Evolutionary conservation across 805 yeast species (phyloP).

Genomic region (Nakazawaea peltata): DNA sequence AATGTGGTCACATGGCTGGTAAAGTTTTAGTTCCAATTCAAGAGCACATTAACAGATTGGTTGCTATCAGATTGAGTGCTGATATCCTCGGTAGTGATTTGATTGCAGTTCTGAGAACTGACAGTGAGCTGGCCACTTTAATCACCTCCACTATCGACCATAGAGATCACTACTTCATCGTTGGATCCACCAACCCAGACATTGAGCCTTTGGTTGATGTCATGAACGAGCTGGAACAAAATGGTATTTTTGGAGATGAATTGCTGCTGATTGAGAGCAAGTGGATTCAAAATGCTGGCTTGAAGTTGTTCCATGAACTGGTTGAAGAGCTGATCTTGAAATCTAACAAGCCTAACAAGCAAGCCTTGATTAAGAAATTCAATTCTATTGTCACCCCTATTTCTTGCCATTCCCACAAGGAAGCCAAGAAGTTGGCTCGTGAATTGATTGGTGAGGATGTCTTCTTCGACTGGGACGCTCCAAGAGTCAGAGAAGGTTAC

Average conservation of each 20-base stretch:
- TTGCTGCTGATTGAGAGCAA: constrained; percentile 69
- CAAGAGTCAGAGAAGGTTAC: constrained; percentile 95
- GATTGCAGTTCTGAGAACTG: constrained; percentile 89
- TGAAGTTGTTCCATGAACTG: constrained; percentile 86
- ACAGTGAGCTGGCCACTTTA: constrained; percentile 95
- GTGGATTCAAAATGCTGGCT: constrained; percentile 78
- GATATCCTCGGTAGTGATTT: constrained; percentile 87
- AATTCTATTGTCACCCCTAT: constrained; percentile 64
- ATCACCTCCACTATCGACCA: constrained; percentile 89
- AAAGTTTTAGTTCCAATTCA: constrained; percentile 95
- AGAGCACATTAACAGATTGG: constrained; percentile 91
- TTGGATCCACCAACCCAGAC: constrained; percentile 86
- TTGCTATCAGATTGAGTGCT: constrained; percentile 91
- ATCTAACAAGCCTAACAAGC: constrained; percentile 48
- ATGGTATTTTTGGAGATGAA: constrained; percentile 64
- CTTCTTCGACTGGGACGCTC: constrained; percentile 90
- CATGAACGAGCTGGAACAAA: constrained; percentile 73
- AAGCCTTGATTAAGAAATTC: constrained; percentile 57
- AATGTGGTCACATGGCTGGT: constrained; percentile 99
- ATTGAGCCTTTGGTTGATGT: constrained; percentile 66
- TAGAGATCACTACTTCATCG: constrained; percentile 88
- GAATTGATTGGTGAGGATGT: constrained; percentile 73
- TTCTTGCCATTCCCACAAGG: constrained; percentile 66
- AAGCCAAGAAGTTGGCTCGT: constrained; percentile 71
- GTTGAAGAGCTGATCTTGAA: constrained; percentile 73